Evolutionary conservation across 139 green algal species (phyloP).

Genomic region (Tetraselmis chui): DNA sequence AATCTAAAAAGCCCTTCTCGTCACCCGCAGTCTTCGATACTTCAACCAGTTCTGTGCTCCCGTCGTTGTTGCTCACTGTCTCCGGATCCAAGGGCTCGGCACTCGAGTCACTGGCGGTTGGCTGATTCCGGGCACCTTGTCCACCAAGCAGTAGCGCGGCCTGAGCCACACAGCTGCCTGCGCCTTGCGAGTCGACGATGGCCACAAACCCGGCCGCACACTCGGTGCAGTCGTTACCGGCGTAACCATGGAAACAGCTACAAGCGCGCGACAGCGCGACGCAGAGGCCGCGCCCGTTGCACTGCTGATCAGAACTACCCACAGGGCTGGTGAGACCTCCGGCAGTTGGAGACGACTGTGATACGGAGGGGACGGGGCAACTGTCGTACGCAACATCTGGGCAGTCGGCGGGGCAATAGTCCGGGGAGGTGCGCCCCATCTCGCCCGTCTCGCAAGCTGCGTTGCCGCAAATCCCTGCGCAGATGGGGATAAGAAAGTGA

Average conservation of each 20-base stretch:
- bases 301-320: neutral
- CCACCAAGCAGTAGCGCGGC: neutral
- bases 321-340: too few species aligned
- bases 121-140: neutral
- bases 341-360: too few species aligned
- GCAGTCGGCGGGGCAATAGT: neutral
- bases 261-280: neutral
- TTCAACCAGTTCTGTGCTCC: too few species aligned
- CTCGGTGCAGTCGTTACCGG: neutral
- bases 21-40: too few species aligned
- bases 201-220: neutral
- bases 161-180: neutral
- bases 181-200: neutral
- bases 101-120: too few species aligned
- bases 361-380: neutral
- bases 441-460: neutral
- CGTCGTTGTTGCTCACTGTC: too few species aligned
- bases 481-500: neutral
- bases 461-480: neutral
- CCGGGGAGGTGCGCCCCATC: neutral
- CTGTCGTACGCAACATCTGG: neutral
- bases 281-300: neutral
- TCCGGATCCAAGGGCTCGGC: too few species aligned
- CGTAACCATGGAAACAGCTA: neutral
- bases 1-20: too few species aligned